Conservation (phyloP, 257 asterid genomes). For the Voacanga thouarsii region DNA sequence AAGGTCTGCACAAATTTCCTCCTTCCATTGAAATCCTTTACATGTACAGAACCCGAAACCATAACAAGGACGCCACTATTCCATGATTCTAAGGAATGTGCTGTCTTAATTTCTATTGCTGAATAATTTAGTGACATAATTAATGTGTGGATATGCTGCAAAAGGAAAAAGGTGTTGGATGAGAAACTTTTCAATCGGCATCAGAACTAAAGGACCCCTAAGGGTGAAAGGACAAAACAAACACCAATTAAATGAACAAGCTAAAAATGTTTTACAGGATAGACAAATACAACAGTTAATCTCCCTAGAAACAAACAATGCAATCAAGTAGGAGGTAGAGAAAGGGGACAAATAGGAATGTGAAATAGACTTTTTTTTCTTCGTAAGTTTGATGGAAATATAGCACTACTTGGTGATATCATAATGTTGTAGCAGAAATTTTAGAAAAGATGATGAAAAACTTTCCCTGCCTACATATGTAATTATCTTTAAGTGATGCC, state of each 20-base stretch:
- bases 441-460: background rate
- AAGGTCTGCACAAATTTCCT: constrained; percentile 86
- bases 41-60: constrained; percentile 77
- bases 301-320: background rate
- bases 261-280: background rate
- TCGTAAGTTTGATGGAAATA: background rate
- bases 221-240: background rate
- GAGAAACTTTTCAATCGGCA: constrained; percentile 1
- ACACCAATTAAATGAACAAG: background rate
- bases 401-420: background rate
- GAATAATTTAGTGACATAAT: constrained; percentile 66
- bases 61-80: constrained; percentile 86
- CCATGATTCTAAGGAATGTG: constrained; percentile 96
- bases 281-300: background rate
- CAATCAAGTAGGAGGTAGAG: too few relatives aligned
- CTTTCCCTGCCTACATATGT: background rate
- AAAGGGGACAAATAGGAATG: background rate
- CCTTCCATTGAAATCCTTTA: constrained; percentile 56
- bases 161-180: constrained; percentile 13
- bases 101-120: constrained; percentile 80
- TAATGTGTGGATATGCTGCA: constrained; percentile 90
- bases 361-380: background rate
- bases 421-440: background rate
- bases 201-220: background rate
- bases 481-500: background rate